Percentiles rank a stretch among this genome's conserved stretches.
Evolutionary conservation across 352 stramenopile species (phyloP).

Genomic region (Phytophthora pseudosyringae): DNA sequence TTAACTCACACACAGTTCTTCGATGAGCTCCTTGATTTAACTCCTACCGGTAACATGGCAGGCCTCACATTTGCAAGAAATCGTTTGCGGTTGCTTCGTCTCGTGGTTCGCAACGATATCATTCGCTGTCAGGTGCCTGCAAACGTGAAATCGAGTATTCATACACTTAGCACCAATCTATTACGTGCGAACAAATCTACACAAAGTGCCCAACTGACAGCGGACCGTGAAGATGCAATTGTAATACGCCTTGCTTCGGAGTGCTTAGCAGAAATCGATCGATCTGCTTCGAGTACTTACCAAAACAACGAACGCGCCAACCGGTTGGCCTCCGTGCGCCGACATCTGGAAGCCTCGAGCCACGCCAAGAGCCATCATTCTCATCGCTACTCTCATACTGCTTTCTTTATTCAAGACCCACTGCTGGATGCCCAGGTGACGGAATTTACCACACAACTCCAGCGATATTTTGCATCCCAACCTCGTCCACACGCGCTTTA

Average conservation of each 20-base stretch:
- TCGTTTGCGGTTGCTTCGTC: conserved; percentile 28
- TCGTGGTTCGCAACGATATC: conserved; percentile 23
- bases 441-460: conserved; percentile 15
- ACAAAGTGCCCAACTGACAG: background rate
- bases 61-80: conserved; percentile 10
- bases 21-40: conserved; percentile 27
- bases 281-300: background rate
- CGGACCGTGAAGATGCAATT: background rate
- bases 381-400: conserved; percentile 22
- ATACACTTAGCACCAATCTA: conserved; percentile 18
- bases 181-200: background rate
- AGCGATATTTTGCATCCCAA: conserved; percentile 43
- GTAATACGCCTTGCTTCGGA: conserved; percentile 21
- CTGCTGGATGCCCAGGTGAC: conserved; percentile 24
- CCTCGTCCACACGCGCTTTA: conserved; percentile 53
- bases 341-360: conserved; percentile 10
- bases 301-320: conserved; percentile 4
- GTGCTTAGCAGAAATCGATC: conserved; percentile 25
- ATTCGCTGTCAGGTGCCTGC: conserved; percentile 11
- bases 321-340: conserved; percentile 7
- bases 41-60: background rate
- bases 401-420: conserved; percentile 38
- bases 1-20: conserved; percentile 39
- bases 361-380: conserved; percentile 12
- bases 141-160: conserved; percentile 14